Evolutionary conservation across 371 early-diverging fungal genomes (phyloP), one percentile per base, ranked within the genome.

Genomic region (Mortierella sp.): DNA sequence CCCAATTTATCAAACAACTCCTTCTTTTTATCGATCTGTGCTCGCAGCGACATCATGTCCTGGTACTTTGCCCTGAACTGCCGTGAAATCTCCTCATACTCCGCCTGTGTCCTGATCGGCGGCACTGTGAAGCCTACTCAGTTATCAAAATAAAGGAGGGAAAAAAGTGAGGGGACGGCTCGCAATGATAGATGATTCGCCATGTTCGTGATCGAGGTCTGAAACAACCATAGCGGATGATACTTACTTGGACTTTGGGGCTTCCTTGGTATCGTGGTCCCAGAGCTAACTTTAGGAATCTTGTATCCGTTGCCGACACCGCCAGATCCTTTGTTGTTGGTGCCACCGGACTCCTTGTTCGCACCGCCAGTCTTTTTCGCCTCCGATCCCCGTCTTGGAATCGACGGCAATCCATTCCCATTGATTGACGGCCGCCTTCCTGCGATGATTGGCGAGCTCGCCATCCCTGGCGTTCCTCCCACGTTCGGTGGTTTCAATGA

Each of bases 261-360:
- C 75, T 81, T 80, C 74, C 75, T 74, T 69, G 74, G 61, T 69
- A 77, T 24, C 37, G 75, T 76, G 16, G 76, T 55, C n/a, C 72
- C 85, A 37, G 80, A 81, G 69, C 81, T 71, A 19, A 76, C 79
- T 48, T 85, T 85, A 16, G 85, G 85, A 51, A 85, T 85, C 72
- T 76, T 81, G 80, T 85, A 85, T 28, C 85, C 81, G 57, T 75
- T 78, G n/a, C 80, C 77, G 40, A 78, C 80, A 19, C 84, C 84
- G 19, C 84, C 80, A n/a, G 78, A 67, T 2, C 80, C 80, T 61
- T 71, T 76, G 70, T 43, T 83, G 8, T 24, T 11, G 10, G 67
- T 50, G 10, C 84, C 84, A 13, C 84, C 78, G 19, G 78, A 67
- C 5, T 83, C 84, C 70, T 71, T 76, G 73, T 37, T 11, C 43